Conservation (phyloP, 192 early-diverging fungal genomes). For the Coemansia sp. region DNA sequence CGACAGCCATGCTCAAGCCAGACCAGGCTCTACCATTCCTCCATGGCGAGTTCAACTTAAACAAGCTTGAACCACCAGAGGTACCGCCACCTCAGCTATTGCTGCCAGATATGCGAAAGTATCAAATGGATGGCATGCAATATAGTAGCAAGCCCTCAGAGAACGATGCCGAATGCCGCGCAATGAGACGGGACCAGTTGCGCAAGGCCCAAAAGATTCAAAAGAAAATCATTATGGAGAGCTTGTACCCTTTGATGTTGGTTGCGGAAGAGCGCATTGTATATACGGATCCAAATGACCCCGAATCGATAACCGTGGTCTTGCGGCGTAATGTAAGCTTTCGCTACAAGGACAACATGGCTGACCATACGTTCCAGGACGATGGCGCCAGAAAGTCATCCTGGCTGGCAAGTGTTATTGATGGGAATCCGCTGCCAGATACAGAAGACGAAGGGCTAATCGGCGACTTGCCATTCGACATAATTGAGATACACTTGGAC, state of each 20-base stretch:
- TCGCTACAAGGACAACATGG: slow-evolving; percentile 10
- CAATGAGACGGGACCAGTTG: slow-evolving; percentile 22
- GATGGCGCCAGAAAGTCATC: not conserved
- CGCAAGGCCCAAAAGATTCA: slow-evolving; percentile 45
- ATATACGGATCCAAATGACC: slow-evolving; percentile 23
- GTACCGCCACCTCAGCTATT: slow-evolving; percentile 4
- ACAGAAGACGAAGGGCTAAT: not conserved
- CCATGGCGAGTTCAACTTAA: slow-evolving; percentile 45
- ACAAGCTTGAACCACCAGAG: slow-evolving; percentile 15
- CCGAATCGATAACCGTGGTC: slow-evolving; percentile 19
- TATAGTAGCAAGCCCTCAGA: slow-evolving; percentile 4
- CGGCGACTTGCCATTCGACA: slow-evolving; percentile 19
- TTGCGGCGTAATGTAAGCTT: slow-evolving; percentile 26
- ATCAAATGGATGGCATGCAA: not conserved
- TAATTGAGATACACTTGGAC: slow-evolving; percentile 37
- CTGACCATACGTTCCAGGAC: not conserved
- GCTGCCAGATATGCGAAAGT: not conserved
- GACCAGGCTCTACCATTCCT: slow-evolving; percentile 42
- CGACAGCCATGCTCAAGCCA: slow-evolving; percentile 16
- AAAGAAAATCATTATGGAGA: slow-evolving; percentile 39
- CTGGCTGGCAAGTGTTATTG: slow-evolving; percentile 18
- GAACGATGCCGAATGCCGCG: slow-evolving; percentile 1
- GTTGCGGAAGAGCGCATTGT: slow-evolving; percentile 36
- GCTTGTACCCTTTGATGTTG: slow-evolving; percentile 25
- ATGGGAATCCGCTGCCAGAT: not conserved